Evolutionary conservation across 371 early-diverging fungal genomes (phyloP), one percentile per base, ranked within the genome.

Genomic region (Mortierella sp.): DNA sequence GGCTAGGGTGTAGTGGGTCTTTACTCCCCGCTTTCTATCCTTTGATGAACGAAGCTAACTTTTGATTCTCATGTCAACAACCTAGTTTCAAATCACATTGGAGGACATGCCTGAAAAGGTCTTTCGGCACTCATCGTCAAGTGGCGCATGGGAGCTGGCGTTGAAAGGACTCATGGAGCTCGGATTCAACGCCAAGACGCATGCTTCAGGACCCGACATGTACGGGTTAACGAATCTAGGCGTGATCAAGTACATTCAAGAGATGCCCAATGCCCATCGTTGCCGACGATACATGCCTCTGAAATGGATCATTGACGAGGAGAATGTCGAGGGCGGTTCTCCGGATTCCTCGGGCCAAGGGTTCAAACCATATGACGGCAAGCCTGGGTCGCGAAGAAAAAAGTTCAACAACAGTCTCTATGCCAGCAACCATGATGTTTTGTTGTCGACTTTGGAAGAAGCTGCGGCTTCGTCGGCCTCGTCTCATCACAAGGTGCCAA

Each of bases 121-220:
- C 19, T 89, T 89, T 70, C 73, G 74, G n/a, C 89, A 88, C 31
- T 80, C 83, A 5, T 89, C 90, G 10, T 86, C 90, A 13, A 88
- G 88, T 74, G 90, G 90, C 21, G 90, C 88, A 31, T 89, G 90
- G 90, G 89, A 89, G 73, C 75, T 88, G 72, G 84, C 89, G 5
- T 72, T 89, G 61, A 88, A 88, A 69, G 87, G 87, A 34, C 82
- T 89, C 31, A 83, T 86, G 78, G 79, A 81, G 24, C 80, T 88
- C 48, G 90, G 90, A 31, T 87, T 88, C 73, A 88, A 87, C 21
- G 88, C 90, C 26, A 89, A 89, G 50, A 89, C 90, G 3, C 90
- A 89, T 67, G 90, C 90, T 1, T 88, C 88, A 44, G 90, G 90
- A 53, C 90, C 90, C 9, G 88, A 89, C 43, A 87, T 89, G 88